Evolutionary conservation across 495 filamentous ascomycete species (phyloP).

Genomic region (Monascus purpureus): DNA sequence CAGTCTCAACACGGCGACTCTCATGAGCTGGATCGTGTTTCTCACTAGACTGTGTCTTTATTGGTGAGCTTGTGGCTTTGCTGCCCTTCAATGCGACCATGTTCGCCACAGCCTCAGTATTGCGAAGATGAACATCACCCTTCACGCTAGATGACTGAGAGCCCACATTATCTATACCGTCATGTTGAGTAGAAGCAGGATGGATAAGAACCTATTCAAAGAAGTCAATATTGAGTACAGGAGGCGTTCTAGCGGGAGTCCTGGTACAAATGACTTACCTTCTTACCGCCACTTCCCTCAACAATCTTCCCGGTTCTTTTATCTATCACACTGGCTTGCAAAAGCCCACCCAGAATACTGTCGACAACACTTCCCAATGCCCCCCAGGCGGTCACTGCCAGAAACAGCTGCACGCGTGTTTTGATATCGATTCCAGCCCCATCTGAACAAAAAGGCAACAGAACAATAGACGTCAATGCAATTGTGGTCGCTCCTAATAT

Average conservation of each 20-base stretch:
- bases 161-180: background rate
- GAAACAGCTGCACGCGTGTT: conserved; percentile 39
- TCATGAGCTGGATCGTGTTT: conserved; percentile 32
- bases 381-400: conserved; percentile 55
- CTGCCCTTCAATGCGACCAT: conserved; percentile 15
- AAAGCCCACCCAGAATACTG: conserved; percentile 68
- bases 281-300: conserved; percentile 71
- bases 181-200: conserved; percentile 12
- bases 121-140: conserved; percentile 5
- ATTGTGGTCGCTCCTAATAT: conserved; percentile 60
- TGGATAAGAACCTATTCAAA: conserved; percentile 26
- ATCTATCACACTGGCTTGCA: conserved; percentile 83
- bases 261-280: too few relatives aligned
- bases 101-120: conserved; percentile 21
- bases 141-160: background rate
- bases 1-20: conserved; percentile 59
- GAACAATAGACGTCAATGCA: conserved; percentile 45
- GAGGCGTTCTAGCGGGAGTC: too few relatives aligned
- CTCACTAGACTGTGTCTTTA: conserved; percentile 4
- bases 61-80: conserved; percentile 6
- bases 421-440: conserved; percentile 26
- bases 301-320: conserved; percentile 71
- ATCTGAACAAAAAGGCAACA: conserved; percentile 53
- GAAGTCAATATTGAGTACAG: too few relatives aligned
- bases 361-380: conserved; percentile 70